Conservation (phyloP, 2,329 filamentous ascomycete genomes). For the Fusarium equiseti region DNA sequence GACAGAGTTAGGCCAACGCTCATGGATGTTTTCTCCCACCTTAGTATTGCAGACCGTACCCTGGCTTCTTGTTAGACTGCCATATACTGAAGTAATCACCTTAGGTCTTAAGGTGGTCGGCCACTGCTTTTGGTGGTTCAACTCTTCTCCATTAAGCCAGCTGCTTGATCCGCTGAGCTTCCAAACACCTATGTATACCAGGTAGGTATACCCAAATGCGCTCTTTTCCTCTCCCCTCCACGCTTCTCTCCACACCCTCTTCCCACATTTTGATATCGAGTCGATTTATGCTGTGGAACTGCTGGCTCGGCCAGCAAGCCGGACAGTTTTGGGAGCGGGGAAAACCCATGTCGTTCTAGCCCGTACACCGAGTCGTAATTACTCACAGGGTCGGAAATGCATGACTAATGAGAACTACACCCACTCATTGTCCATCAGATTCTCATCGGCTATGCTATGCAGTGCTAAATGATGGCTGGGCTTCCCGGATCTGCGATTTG, state of each 20-base stretch:
- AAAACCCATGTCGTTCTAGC: slow-evolving; percentile 3
- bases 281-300: slow-evolving; percentile 1
- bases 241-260: slow-evolving; percentile 32
- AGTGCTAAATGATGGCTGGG: background rate
- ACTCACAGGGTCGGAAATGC: slow-evolving; percentile 31
- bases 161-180: slow-evolving; percentile 10
- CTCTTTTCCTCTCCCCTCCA: background rate
- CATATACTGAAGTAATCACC: no score
- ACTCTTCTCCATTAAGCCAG: slow-evolving; percentile 16
- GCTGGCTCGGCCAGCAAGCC: slow-evolving; percentile 18
- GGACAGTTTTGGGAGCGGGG: slow-evolving; percentile 11
- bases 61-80: background rate
- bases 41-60: background rate
- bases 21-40: background rate
- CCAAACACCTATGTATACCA: slow-evolving; percentile 19
- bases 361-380: slow-evolving; percentile 25
- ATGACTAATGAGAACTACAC: slow-evolving; percentile 39
- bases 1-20: background rate
- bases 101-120: no score
- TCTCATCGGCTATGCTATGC: slow-evolving; percentile 7
- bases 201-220: slow-evolving; percentile 18
- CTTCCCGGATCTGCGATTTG: slow-evolving; percentile 12
- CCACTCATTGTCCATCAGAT: background rate
- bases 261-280: slow-evolving; percentile 12
- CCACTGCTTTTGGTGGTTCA: no score